Percentiles rank a stretch among this genome's conserved stretches.
These are phyloP conservation scores for Hamamelis virginiana DNA, from an alignment of 164 flowering plant species.

Conservation along the genomic window DNA sequence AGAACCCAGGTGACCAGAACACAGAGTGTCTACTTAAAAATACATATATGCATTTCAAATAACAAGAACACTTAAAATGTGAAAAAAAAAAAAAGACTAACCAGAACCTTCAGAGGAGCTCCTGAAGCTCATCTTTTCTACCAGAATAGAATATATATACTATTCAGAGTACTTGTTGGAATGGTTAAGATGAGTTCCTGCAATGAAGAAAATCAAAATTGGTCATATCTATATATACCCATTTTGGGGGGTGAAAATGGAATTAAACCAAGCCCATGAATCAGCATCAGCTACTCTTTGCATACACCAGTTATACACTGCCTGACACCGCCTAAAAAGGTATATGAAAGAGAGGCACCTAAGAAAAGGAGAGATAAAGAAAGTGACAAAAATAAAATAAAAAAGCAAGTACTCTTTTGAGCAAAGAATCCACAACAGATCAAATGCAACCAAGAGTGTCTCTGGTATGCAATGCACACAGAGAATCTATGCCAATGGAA, in stretches of 20 bases:
- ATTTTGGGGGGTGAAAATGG: slow-evolving; percentile 24
- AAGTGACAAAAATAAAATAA: neutral
- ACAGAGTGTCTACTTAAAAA: neutral
- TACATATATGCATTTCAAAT: neutral
- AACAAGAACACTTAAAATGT: too few species aligned
- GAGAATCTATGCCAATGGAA: slow-evolving; percentile 31
- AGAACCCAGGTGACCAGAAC: neutral
- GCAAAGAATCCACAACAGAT: slow-evolving; percentile 33
- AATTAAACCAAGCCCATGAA: slow-evolving; percentile 25
- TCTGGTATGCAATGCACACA: slow-evolving; percentile 13
- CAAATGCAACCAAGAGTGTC: slow-evolving; percentile 9
- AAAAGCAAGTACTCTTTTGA: slow-evolving; percentile 31
- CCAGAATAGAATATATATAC: neutral
- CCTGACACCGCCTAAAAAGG: slow-evolving; percentile 16
- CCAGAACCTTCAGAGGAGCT: slow-evolving; percentile 28
- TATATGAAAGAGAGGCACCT: slow-evolving; percentile 26
- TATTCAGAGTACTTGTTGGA: slow-evolving; percentile 2
- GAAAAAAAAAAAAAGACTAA: slow-evolving; percentile 11
- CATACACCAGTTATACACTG: slow-evolving; percentile 21
- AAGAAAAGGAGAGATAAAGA: slow-evolving; percentile 14
- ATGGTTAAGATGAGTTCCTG: slow-evolving; percentile 22
- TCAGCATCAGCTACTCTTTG: slow-evolving; percentile 7
- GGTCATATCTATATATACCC: slow-evolving; percentile 34
- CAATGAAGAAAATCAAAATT: slow-evolving; percentile 22
- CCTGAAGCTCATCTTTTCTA: slow-evolving; percentile 31